These are phyloP conservation scores for Solanum sejunctum DNA, from an alignment of 257 asterid species.

Conservation along the genomic window DNA sequence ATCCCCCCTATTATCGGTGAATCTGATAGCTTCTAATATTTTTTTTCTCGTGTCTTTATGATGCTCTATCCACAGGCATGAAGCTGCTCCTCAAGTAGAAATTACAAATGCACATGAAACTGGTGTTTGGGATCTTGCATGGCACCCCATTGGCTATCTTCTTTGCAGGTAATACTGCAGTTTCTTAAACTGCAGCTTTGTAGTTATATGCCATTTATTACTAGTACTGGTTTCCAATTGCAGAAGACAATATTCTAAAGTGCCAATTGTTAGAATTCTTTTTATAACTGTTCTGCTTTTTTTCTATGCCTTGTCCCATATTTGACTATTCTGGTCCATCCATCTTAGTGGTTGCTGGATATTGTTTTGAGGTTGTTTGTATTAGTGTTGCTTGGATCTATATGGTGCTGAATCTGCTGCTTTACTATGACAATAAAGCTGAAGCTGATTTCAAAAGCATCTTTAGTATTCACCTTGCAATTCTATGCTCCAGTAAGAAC, in stretches of 20 bases:
- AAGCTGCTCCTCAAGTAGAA: constrained; percentile 85
- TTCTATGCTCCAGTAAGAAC: neutral
- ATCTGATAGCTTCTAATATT: neutral
- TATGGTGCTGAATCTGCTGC: neutral
- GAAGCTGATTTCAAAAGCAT: neutral
- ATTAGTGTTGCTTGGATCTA: neutral
- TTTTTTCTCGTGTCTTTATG: constrained; percentile 2
- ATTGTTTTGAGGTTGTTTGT: neutral
- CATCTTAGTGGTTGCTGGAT: neutral
- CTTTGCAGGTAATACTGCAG: constrained; percentile 65
- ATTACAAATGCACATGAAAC: constrained; percentile 85
- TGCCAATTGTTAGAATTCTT: neutral
- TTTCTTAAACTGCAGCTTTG: neutral
- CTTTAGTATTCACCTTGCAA: neutral
- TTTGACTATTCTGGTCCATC: neutral
- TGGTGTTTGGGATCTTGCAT: constrained; percentile 97
- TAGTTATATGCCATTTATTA: neutral
- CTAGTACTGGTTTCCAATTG: neutral
- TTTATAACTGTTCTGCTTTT: neutral
- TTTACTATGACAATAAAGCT: neutral
- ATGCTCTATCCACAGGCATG: constrained; percentile 57
- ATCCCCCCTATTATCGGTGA: neutral
- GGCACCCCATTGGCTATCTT: constrained; percentile 98
- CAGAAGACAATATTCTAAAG: neutral
- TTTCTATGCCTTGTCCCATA: neutral